A percentile compares a stretch with the other conserved stretches of the same genome.
phyloP scores from a whole-genome alignment of 2,329 filamentous ascomycete species.

The Sordariomycetes sp. region DNA sequence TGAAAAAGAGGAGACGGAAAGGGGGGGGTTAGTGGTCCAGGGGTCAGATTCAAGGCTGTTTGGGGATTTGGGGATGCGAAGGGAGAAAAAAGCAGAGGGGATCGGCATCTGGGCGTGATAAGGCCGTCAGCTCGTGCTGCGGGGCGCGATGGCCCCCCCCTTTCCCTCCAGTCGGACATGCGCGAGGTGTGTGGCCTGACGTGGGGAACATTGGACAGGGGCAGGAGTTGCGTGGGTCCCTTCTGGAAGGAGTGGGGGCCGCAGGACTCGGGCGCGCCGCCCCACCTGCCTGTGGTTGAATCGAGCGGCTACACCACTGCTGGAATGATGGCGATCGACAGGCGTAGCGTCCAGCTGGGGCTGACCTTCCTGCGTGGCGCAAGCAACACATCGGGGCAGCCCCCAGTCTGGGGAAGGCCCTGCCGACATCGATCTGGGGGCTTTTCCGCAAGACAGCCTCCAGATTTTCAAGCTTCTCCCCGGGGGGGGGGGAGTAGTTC shows the following conservation, averaged over 20 bases:
- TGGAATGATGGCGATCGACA: background rate
- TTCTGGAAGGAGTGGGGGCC: constrained; percentile 5
- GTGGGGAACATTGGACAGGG: background rate
- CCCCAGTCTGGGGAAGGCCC: no score
- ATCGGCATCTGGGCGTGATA: no score
- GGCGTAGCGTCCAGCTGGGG: background rate
- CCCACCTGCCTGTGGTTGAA: background rate
- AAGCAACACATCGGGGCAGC: no score
- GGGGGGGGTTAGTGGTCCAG: no score
- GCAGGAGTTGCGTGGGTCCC: background rate
- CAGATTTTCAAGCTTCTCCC: no score
- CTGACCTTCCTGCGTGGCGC: no score
- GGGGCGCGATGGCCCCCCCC: background rate
- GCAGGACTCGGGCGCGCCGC: background rate
- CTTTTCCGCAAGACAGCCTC: no score
- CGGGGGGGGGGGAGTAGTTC: no score
- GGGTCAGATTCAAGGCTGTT: background rate
- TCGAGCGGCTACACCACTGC: background rate
- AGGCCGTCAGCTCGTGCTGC: no score
- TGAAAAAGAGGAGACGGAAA: background rate
- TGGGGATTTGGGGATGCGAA: background rate
- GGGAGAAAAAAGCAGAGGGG: no score
- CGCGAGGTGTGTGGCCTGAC: background rate
- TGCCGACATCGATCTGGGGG: no score
- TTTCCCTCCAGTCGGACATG: background rate